These are phyloP conservation scores for Trichoderma lentiforme DNA, from an alignment of 2,329 filamentous ascomycete species.

Conservation along the genomic window DNA sequence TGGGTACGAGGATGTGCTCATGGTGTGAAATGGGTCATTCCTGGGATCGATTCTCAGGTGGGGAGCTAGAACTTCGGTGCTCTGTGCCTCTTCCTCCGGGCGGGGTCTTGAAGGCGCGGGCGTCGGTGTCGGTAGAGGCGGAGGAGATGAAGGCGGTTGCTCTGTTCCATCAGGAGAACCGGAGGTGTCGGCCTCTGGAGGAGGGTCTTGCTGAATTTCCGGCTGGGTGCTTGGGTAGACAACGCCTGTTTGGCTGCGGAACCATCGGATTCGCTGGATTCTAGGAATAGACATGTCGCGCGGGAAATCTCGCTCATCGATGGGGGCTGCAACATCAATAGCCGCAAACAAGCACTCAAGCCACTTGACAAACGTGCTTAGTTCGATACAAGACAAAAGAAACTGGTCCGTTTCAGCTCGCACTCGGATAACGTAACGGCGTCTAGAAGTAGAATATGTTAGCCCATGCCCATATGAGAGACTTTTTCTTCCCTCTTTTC, in stretches of 20 bases:
- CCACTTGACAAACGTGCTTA: constrained; percentile 66
- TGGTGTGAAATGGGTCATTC: constrained; percentile 34
- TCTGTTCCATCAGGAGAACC: background rate
- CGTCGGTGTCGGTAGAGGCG: constrained; percentile 13
- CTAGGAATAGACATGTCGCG: constrained; percentile 60
- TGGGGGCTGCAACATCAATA: constrained; percentile 65
- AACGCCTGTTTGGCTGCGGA: constrained; percentile 36
- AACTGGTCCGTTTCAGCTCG: constrained; percentile 73
- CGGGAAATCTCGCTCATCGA: constrained; percentile 67
- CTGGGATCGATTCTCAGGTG: constrained; percentile 26
- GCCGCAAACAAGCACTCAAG: constrained; percentile 67
- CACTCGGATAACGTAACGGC: constrained; percentile 66
- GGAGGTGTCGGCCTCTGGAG: background rate
- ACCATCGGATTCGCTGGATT: constrained; percentile 52
- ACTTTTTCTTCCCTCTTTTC: background rate
- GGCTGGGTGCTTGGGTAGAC: constrained; percentile 19
- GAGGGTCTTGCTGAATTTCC: constrained; percentile 5
- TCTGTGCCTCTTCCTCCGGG: constrained; percentile 18
- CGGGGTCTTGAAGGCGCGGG: constrained; percentile 13
- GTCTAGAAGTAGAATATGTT: constrained; percentile 34
- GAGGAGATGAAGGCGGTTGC: constrained; percentile 21
- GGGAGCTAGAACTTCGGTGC: constrained; percentile 17
- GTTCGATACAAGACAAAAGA: constrained; percentile 61
- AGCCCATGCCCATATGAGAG: background rate
- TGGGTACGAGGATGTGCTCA: constrained; percentile 45